These are phyloP conservation scores for Galium porrigens DNA, from an alignment of 305 asterid species.

Conservation along the genomic window DNA sequence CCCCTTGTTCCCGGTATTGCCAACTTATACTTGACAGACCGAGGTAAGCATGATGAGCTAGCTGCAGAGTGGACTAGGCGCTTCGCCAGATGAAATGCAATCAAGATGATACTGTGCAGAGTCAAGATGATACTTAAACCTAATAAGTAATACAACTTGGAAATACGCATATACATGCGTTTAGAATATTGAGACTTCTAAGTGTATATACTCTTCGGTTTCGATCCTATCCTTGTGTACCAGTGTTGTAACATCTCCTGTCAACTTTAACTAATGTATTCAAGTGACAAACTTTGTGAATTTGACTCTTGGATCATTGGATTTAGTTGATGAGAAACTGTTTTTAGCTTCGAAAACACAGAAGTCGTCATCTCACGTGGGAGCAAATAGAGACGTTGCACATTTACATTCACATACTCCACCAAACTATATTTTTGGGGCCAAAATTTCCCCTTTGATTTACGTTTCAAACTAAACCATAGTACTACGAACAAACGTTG, in stretches of 20 bases:
- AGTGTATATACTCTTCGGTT: neutral
- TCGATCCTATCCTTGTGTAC: neutral
- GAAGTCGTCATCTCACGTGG: neutral
- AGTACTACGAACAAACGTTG: neutral
- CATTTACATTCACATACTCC: neutral
- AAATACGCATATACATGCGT: neutral
- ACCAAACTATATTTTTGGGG: neutral
- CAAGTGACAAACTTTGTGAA: neutral
- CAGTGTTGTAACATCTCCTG: neutral
- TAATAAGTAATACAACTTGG: neutral
- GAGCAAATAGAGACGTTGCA: neutral
- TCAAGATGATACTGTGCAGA: neutral
- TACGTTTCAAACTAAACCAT: neutral
- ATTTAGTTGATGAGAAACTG: neutral
- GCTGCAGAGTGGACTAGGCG: conserved; percentile 70
- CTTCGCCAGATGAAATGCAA: conserved; percentile 39
- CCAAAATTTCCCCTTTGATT: neutral
- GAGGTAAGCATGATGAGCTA: conserved; percentile 50
- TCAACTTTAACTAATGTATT: neutral
- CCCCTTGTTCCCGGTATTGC: conserved; percentile 70
- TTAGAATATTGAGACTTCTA: neutral
- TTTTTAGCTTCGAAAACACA: neutral
- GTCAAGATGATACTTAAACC: neutral
- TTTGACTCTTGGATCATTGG: neutral
- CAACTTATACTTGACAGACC: conserved; percentile 47